phyloP scores from a whole-genome alignment of 129 eudicot species.

The Arctium lappa region DNA sequence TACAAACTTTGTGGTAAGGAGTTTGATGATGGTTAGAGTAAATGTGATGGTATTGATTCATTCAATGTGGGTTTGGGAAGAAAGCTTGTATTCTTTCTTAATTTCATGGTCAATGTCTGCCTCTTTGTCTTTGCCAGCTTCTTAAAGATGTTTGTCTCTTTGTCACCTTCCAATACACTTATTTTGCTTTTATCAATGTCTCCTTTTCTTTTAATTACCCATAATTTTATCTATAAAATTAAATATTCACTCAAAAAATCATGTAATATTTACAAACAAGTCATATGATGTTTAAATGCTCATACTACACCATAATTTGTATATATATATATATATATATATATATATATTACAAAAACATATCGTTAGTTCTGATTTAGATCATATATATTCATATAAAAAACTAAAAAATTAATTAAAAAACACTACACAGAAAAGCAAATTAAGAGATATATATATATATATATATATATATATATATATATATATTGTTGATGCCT shows the following conservation, averaged over 20 bases:
- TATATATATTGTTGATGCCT: too few species aligned
- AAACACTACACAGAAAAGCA: too few species aligned
- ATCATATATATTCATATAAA: too few species aligned
- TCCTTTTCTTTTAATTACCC: not conserved
- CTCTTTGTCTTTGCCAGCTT: not conserved
- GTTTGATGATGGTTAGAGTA: constrained; percentile 11
- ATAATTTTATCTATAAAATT: not conserved
- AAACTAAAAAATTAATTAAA: too few species aligned
- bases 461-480: too few species aligned
- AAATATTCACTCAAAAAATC: not conserved
- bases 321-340: too few species aligned
- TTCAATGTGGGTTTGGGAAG: constrained; percentile 16
- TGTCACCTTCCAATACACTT: constrained; percentile 8
- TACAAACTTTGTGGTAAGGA: not conserved
- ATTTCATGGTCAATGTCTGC: constrained; percentile 6
- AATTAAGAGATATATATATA: too few species aligned
- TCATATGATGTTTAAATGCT: not conserved
- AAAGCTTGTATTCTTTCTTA: constrained; percentile 8
- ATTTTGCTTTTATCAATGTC: not conserved
- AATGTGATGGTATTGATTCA: constrained; percentile 20
- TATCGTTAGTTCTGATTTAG: too few species aligned
- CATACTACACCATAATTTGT: too few species aligned
- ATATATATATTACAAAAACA: too few species aligned
- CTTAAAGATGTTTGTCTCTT: constrained; percentile 6
- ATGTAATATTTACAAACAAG: not conserved